Conservation (phyloP, 1,284 basidiomycete genomes). For the Malassezia dermatis region DNA sequence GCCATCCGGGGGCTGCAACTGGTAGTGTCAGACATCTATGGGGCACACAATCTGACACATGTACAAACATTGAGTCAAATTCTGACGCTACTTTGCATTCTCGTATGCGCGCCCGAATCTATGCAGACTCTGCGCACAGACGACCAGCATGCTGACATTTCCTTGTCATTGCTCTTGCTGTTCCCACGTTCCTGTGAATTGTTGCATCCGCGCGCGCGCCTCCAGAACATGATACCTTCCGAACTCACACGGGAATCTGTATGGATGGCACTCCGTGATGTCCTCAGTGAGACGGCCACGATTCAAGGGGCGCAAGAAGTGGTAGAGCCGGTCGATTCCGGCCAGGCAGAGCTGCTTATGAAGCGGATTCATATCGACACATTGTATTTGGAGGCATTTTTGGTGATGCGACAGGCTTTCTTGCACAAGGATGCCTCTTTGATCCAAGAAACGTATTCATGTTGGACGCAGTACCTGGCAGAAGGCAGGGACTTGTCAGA, state of each 20-base stretch:
- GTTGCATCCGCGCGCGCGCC: neutral
- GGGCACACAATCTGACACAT: neutral
- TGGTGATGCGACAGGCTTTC: conserved; percentile 6
- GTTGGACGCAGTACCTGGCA: conserved; percentile 2
- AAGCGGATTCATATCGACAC: neutral
- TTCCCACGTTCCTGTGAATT: conserved; percentile 16
- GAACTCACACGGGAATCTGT: conserved; percentile 4
- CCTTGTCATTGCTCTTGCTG: conserved; percentile 1
- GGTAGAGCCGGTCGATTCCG: conserved; percentile 4
- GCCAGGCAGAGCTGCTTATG: neutral
- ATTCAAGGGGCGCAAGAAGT: neutral
- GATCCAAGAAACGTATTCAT: conserved; percentile 3
- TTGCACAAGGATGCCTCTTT: neutral
- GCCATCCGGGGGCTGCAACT: conserved; percentile 1
- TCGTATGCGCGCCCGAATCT: conserved; percentile 9
- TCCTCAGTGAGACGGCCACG: neutral
- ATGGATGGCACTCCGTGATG: conserved; percentile 7
- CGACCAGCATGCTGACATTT: conserved; percentile 2
- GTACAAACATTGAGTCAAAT: conserved; percentile 4
- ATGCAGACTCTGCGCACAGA: neutral
- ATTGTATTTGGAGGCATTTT: conserved; percentile 9
- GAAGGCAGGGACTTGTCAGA: neutral
- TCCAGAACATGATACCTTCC: neutral
- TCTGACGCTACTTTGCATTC: conserved; percentile 8
- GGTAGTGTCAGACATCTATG: neutral